phyloP scores from a whole-genome alignment of 1,284 basidiomycete genomes.

The Coniferiporia weirii region DNA sequence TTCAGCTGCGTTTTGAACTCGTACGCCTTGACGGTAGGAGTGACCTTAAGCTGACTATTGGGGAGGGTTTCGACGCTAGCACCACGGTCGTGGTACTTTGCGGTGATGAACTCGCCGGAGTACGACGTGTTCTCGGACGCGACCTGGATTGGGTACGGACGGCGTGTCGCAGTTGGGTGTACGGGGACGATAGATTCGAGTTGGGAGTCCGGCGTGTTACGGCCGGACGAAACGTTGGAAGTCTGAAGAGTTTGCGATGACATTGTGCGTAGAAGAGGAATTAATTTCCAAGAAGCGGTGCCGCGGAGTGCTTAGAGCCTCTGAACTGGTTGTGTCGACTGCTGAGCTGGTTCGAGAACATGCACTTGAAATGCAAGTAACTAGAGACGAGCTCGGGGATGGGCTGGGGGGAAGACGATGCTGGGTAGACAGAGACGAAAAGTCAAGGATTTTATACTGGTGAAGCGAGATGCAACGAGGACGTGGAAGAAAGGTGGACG shows the following conservation, averaged over 20 bases:
- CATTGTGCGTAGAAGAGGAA: slow-evolving; percentile 25
- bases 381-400: background rate
- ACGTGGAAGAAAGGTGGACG: background rate
- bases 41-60: slow-evolving; percentile 71
- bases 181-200: slow-evolving; percentile 62
- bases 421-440: background rate
- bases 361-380: slow-evolving; percentile 38
- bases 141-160: slow-evolving; percentile 74
- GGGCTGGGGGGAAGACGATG: background rate
- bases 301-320: slow-evolving; percentile 68
- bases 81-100: slow-evolving; percentile 82
- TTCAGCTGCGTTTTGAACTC: slow-evolving; percentile 91
- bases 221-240: slow-evolving; percentile 50
- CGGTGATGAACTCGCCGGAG: slow-evolving; percentile 75
- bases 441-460: slow-evolving; percentile 1
- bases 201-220: slow-evolving; percentile 60
- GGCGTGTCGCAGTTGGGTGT: slow-evolving; percentile 83
- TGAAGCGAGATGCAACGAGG: slow-evolving; percentile 5
- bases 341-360: slow-evolving; percentile 84
- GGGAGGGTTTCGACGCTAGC: slow-evolving; percentile 63
- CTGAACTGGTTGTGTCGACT: slow-evolving; percentile 74
- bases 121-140: slow-evolving; percentile 81
- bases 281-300: slow-evolving; percentile 53
- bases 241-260: slow-evolving; percentile 30
- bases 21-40: slow-evolving; percentile 71